Percentiles rank a stretch among this genome's conserved stretches.
These are phyloP conservation scores for Ogataea nonfermentans DNA, from an alignment of 805 yeast species.

Conservation along the genomic window DNA sequence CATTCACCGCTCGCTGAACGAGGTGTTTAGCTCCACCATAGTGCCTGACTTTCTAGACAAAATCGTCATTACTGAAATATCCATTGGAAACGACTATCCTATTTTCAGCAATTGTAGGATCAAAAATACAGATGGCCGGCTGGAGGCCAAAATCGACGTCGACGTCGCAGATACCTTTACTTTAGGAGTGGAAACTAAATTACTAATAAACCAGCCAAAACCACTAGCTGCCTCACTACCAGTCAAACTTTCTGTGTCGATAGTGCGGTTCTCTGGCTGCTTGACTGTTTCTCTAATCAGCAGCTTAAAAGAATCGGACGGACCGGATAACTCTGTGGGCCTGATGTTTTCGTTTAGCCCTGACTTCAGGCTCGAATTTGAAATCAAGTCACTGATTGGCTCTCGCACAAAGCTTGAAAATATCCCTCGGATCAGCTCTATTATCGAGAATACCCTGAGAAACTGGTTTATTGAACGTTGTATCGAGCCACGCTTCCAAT, in stretches of 20 bases:
- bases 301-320: slow-evolving; percentile 13
- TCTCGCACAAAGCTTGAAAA: slow-evolving; percentile 89
- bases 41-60: slow-evolving; percentile 80
- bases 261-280: slow-evolving; percentile 89
- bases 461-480: slow-evolving; percentile 92
- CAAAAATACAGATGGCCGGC: slow-evolving; percentile 45
- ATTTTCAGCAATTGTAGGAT: slow-evolving; percentile 92
- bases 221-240: slow-evolving; percentile 87
- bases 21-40: slow-evolving; percentile 57
- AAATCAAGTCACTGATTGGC: slow-evolving; percentile 86
- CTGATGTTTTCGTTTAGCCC: slow-evolving; percentile 89
- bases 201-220: slow-evolving; percentile 78
- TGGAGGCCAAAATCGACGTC: slow-evolving; percentile 88
- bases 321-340: slow-evolving; percentile 45
- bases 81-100: slow-evolving; percentile 93
- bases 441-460: slow-evolving; percentile 78
- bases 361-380: slow-evolving; percentile 85
- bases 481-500: slow-evolving; percentile 90
- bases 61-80: slow-evolving; percentile 79
- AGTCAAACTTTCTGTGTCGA: slow-evolving; percentile 76
- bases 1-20: slow-evolving; percentile 74
- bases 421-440: slow-evolving; percentile 84
- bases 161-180: slow-evolving; percentile 86
- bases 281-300: slow-evolving; percentile 67
- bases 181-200: slow-evolving; percentile 76